These are phyloP conservation scores for Solanum pennellii DNA, from an alignment of 257 asterid species.

Conservation along the genomic window DNA sequence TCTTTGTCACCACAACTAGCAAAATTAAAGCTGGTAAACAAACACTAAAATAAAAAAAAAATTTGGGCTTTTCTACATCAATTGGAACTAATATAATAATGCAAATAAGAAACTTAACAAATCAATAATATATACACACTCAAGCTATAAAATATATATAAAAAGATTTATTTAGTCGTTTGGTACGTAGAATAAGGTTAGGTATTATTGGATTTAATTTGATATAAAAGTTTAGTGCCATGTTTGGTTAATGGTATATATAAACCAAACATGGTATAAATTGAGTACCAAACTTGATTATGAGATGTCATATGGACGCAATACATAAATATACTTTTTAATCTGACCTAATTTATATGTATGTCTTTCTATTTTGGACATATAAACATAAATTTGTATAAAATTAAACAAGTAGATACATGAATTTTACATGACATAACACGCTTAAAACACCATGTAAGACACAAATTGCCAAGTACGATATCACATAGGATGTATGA, in stretches of 20 bases:
- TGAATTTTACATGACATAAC: too few species aligned
- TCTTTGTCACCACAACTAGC: background rate
- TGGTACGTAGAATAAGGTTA: background rate
- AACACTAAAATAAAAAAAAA: background rate
- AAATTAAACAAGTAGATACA: too few species aligned
- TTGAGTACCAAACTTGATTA: too few species aligned
- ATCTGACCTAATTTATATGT: too few species aligned
- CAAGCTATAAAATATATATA: background rate
- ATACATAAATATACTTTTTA: too few species aligned
- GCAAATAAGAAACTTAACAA: background rate
- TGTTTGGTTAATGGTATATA: too few species aligned
- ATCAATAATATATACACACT: constrained; percentile 1
- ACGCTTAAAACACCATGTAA: too few species aligned
- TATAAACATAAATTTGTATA: too few species aligned
- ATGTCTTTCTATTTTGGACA: too few species aligned
- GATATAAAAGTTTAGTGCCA: background rate
- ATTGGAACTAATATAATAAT: background rate
- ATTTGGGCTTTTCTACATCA: background rate
- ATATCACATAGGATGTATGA: too few species aligned
- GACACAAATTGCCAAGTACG: too few species aligned
- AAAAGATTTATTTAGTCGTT: background rate
- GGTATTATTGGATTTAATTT: background rate
- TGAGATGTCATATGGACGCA: background rate
- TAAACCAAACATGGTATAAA: too few species aligned
- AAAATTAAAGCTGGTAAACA: background rate